Evolutionary conservation across 345 rosid species (phyloP), one percentile per base, ranked within the genome.

Genomic region (Citrus inodora): DNA sequence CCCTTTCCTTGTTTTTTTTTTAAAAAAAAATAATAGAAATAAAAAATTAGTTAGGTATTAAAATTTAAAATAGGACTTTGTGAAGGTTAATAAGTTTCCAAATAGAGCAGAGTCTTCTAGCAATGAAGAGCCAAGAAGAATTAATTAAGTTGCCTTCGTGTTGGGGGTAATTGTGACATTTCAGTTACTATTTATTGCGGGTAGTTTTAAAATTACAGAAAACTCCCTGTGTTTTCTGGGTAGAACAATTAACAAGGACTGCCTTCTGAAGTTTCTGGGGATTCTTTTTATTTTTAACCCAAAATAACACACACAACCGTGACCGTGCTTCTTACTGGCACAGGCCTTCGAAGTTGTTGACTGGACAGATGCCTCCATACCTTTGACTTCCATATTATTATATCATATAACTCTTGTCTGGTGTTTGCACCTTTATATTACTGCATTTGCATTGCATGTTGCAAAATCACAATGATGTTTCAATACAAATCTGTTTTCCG

Each of bases 131-230:
- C 38, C 24, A 74, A 65, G 75, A 7, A 51, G 75, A 14, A 53
- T 53, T 53, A 67, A 70, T 42, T 33, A 68, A 14, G 51, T 67
- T 37, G 73, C 74, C 28, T 6, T 30, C 56, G 22, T 19, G 7
- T 3, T 17, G 74, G 76, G 76, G 79, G 81, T 53, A 69, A 77
- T 59, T 59, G 62, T 65, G 77, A 60, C 76, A 61, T 40, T 67
- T 59, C 32, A 38, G 42, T 27, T 11, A 0, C 22, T 64, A 66
- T 33, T 38, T 40, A 24, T 68, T 17, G 37, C 38, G 24, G 71
- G 70, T 37, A 21, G 46, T 40, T 10, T 27, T 53, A 32, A 64
- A 78, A 42, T 82, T 80, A 76, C 82, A 59, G n/a, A 40, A 71
- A 30, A 48, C 77, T 66, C 82, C 75, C 30, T 53, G 35, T 48